Evolutionary conservation across 2,329 filamentous ascomycete genomes (phyloP).

Genomic region (Capronia coronata): DNA sequence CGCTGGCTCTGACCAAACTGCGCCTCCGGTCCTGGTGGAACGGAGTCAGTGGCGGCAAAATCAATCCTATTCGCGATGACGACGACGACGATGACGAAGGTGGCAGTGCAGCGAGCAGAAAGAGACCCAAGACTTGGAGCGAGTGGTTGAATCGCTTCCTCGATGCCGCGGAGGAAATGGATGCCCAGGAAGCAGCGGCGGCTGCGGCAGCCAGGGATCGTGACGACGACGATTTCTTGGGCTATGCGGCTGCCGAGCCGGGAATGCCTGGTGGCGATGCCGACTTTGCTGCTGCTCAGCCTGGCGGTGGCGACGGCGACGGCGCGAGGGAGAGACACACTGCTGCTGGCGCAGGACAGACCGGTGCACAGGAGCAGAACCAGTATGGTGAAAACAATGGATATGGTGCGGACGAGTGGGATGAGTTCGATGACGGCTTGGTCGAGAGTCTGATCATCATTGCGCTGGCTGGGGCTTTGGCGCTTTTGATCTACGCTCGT

Average conservation of each 20-base stretch:
- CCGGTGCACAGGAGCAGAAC: not conserved
- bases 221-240: slow-evolving; percentile 38
- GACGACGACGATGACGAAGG: slow-evolving; percentile 44
- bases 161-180: slow-evolving; percentile 60
- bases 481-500: slow-evolving; percentile 74
- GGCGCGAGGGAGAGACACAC: not conserved
- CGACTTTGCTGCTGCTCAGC: slow-evolving; percentile 24
- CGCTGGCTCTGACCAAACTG: slow-evolving; percentile 78
- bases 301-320: no score
- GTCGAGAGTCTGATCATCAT: slow-evolving; percentile 81
- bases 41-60: slow-evolving; percentile 76
- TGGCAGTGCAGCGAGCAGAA: slow-evolving; percentile 47
- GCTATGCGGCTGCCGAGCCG: slow-evolving; percentile 39
- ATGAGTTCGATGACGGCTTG: slow-evolving; percentile 68
- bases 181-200: slow-evolving; percentile 57
- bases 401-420: slow-evolving; percentile 49
- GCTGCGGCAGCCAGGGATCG: slow-evolving; percentile 34
- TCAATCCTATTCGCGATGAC: slow-evolving; percentile 89
- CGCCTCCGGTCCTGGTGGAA: slow-evolving; percentile 89
- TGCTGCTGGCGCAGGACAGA: not conserved
- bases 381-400: slow-evolving; percentile 26
- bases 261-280: slow-evolving; percentile 48
- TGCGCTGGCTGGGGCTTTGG: slow-evolving; percentile 64
- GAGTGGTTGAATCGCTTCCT: slow-evolving; percentile 88
- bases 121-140: slow-evolving; percentile 67